phyloP scores from a whole-genome alignment of 352 stramenopile genomes.

The Phytophthora tentaculata region DNA sequence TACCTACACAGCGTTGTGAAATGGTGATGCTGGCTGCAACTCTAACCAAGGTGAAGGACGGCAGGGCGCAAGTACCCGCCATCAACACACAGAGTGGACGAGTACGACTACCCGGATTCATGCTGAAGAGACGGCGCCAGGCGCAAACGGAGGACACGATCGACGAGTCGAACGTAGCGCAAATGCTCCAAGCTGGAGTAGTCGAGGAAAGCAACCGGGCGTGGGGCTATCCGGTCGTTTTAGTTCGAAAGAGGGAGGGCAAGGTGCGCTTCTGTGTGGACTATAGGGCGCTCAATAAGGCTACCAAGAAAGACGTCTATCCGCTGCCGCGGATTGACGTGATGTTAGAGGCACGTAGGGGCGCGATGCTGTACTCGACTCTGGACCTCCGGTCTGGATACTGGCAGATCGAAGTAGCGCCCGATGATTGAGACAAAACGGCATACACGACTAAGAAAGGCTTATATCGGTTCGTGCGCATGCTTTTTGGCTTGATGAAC shows the following conservation, averaged over 20 bases:
- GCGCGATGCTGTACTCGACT: not conserved
- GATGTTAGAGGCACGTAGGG: not conserved
- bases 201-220: not conserved
- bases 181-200: not conserved
- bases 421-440: not conserved
- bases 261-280: no score
- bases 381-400: not conserved
- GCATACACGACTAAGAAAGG: not conserved
- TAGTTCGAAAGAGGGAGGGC: not conserved
- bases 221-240: not conserved
- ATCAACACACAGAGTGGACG: conserved; percentile 13
- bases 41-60: not conserved
- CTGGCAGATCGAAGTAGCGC: not conserved
- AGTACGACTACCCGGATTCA: conserved; percentile 4
- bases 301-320: conserved; percentile 1
- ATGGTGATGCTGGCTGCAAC: conserved; percentile 10
- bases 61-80: conserved; percentile 7
- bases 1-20: not conserved
- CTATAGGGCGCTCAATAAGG: no score
- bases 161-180: not conserved
- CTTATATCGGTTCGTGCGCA: not conserved
- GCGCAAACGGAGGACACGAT: not conserved
- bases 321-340: not conserved
- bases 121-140: not conserved
- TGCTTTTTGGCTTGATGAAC: not conserved